These are phyloP conservation scores for Exophiala phaeomuriformis DNA, from an alignment of 2,329 filamentous ascomycete genomes.

Conservation along the genomic window DNA sequence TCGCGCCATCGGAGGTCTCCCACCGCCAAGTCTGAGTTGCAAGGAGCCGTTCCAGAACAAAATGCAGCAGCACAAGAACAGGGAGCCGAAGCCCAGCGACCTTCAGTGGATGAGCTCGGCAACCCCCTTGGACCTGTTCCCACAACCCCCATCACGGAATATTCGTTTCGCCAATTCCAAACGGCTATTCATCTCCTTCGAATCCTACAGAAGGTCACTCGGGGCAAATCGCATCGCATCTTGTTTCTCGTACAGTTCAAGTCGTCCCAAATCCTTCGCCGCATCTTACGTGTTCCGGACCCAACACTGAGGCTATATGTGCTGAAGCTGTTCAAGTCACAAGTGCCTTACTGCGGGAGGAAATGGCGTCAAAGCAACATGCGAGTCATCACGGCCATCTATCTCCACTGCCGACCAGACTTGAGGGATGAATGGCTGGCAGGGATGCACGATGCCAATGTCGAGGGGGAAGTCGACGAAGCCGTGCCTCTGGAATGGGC, in stretches of 20 bases:
- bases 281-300: conserved; percentile 84
- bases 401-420: conserved; percentile 86
- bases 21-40: conserved; percentile 31
- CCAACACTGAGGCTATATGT: conserved; percentile 84
- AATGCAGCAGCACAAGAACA: conserved; percentile 25
- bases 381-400: conserved; percentile 96
- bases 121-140: conserved; percentile 64
- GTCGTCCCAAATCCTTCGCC: conserved; percentile 82
- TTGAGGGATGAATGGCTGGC: conserved; percentile 65
- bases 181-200: conserved; percentile 90
- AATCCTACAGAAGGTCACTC: conserved; percentile 95
- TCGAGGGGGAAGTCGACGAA: conserved; percentile 90
- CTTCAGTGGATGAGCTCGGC: conserved; percentile 77
- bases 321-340: conserved; percentile 95
- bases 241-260: conserved; percentile 93
- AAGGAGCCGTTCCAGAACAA: conserved; percentile 26
- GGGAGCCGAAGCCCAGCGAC: conserved; percentile 27
- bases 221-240: conserved; percentile 89
- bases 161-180: conserved; percentile 92
- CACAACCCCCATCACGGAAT: conserved; percentile 71
- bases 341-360: conserved; percentile 93
- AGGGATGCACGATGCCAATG: conserved; percentile 52
- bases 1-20: conserved; percentile 49
- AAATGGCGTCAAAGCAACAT: conserved; percentile 99
- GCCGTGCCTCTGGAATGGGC: conserved; percentile 88